Conservation (phyloP, 495 filamentous ascomycete species). For the Saxophila tyrrhenica region DNA sequence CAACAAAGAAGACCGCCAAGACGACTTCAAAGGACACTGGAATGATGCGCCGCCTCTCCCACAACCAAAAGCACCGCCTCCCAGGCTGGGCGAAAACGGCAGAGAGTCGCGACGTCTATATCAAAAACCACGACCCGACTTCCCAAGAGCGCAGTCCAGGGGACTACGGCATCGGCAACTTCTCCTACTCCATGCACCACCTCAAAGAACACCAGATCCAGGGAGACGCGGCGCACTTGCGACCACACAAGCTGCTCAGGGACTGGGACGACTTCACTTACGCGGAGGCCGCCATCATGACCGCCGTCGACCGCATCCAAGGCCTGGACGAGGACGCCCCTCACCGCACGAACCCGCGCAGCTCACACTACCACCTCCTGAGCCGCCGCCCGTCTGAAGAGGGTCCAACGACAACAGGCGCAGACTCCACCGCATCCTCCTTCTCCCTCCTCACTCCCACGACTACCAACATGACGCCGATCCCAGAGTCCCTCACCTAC, state of each 20-base stretch:
- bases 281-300: constrained; percentile 24
- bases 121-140: not conserved
- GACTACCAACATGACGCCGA: not conserved
- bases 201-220: constrained; percentile 18
- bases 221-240: not conserved
- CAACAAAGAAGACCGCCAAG: too few species aligned
- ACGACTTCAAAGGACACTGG: not conserved
- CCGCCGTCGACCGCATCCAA: constrained; percentile 22
- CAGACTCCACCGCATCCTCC: not conserved
- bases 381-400: not conserved
- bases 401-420: not conserved
- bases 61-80: not conserved
- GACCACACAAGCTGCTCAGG: constrained; percentile 16
- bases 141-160: not conserved
- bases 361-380: not conserved
- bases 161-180: constrained; percentile 23
- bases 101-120: not conserved
- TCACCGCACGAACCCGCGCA: constrained; percentile 9
- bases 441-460: not conserved
- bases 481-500: not conserved
- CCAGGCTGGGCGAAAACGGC: constrained; percentile 1
- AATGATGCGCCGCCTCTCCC: not conserved
- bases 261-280: constrained; percentile 17
- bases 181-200: constrained; percentile 25
- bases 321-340: constrained; percentile 3